Conservation (phyloP, 306 rosid species). For the Rosa multiflora region DNA sequence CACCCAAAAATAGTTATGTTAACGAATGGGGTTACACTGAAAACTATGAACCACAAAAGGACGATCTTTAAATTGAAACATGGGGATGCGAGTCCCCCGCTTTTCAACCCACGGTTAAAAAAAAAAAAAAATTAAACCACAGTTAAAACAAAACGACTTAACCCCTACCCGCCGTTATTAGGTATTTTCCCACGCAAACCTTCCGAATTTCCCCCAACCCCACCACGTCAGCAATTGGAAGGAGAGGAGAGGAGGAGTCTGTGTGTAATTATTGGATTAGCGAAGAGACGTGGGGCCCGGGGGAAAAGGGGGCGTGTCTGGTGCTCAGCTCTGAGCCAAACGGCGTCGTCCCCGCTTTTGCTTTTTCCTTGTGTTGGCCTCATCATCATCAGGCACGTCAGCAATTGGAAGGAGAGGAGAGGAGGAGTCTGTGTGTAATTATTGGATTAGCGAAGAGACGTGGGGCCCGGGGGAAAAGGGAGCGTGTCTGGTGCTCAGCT, state of each 20-base stretch:
- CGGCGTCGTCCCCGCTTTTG: too few relatives aligned
- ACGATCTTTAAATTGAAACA: neutral
- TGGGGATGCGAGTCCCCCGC: slow-evolving; percentile 18
- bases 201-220: slow-evolving; percentile 6
- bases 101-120: slow-evolving; percentile 5
- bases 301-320: slow-evolving; percentile 12
- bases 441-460: neutral
- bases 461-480: slow-evolving; percentile 43
- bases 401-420: neutral
- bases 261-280: neutral
- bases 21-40: slow-evolving; percentile 10
- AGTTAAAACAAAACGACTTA: slow-evolving; percentile 17
- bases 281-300: slow-evolving; percentile 37
- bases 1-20: neutral
- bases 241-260: neutral
- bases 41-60: slow-evolving; percentile 9
- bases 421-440: neutral
- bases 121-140: neutral
- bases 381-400: too few relatives aligned
- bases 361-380: too few relatives aligned
- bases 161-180: slow-evolving; percentile 43
- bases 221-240: neutral
- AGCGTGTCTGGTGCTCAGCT: slow-evolving; percentile 54
- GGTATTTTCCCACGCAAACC: slow-evolving; percentile 6
- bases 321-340: too few relatives aligned